Evolutionary conservation across 192 early-diverging fungal genomes (phyloP), one percentile per base, ranked within the genome.

Genomic region (Coemansia furcata): DNA sequence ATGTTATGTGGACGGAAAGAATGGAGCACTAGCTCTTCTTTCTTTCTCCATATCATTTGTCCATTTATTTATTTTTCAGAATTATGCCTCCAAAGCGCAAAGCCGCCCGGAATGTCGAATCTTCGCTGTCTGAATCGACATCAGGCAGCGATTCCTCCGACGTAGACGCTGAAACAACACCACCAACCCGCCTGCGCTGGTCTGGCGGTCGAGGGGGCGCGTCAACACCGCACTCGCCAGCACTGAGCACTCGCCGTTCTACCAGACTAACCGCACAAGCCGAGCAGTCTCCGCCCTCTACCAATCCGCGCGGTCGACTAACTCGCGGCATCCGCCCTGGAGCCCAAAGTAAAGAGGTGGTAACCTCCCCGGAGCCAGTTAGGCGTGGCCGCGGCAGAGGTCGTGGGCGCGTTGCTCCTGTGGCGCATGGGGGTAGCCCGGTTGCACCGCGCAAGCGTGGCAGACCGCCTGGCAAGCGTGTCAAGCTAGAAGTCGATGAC

Each of bases 81-180:
- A 63, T 30, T 50, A 80, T 80, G 78, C 73, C 78, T 21, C 73
- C 67, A 7, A 75, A 72, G 55, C 73, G 78, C 63, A 80, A 74
- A 46, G 59, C 65, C 11, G n/a, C 52, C 5, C 43, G 32, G 19
- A 65, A 79, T 5, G 62, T 52, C 57, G 65, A 57, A 52, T 52
- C 50, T 50, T 57, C 66, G 14, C 21, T 35, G 44, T 58, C 72
- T 42, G 19, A 62, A 23, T 67, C 62, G 32, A 37, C 50, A 12
- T 60, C 59, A 15, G 69, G 46, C 9, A 69, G 66, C 65, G 69
- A 74, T 17, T 50, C 30, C 3, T 68, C 72, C 17, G 66, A 64
- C 61, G 52, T 46, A n/a, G 72, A 71, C 47, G 19, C 67, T n/a
- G 23, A 54, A 30, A 43, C 17, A 39, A 52, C 73, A 19, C 55